Evolutionary conservation across 1,284 basidiomycete genomes (phyloP).

Genomic region (Cryptococcus amylolentus): DNA sequence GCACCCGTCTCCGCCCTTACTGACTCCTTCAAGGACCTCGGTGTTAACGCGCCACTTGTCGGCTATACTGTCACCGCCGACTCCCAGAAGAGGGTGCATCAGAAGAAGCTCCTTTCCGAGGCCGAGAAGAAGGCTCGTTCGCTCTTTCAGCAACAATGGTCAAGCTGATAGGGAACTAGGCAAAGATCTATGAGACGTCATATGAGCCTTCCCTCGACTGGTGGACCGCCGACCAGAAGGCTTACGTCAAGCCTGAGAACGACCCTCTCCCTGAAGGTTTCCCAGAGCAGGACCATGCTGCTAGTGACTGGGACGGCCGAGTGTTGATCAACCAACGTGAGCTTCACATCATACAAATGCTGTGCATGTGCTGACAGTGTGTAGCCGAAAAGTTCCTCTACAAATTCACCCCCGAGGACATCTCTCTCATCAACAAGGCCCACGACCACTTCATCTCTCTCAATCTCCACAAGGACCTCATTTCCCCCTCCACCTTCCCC

Average conservation of each 20-base stretch:
- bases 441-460: constrained; percentile 24
- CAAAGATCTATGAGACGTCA: constrained; percentile 15
- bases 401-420: constrained; percentile 19
- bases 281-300: constrained; percentile 13
- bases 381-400: constrained; percentile 28
- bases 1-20: constrained; percentile 6
- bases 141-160: neutral
- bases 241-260: constrained; percentile 15
- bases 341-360: neutral
- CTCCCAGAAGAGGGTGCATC: neutral
- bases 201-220: constrained; percentile 24
- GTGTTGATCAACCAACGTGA: constrained; percentile 25
- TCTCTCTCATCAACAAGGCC: constrained; percentile 16
- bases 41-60: neutral
- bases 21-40: constrained; percentile 2
- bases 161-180: neutral
- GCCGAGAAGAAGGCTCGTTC: constrained; percentile 12
- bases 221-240: constrained; percentile 22
- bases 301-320: constrained; percentile 27
- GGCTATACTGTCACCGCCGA: neutral
- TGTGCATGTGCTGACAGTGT: neutral
- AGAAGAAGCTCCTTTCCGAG: neutral
- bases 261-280: constrained; percentile 24
- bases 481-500: constrained; percentile 21
- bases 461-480: constrained; percentile 15